phyloP scores from a whole-genome alignment of 495 filamentous ascomycete genomes.

The Hypoxylon fragiforme region DNA sequence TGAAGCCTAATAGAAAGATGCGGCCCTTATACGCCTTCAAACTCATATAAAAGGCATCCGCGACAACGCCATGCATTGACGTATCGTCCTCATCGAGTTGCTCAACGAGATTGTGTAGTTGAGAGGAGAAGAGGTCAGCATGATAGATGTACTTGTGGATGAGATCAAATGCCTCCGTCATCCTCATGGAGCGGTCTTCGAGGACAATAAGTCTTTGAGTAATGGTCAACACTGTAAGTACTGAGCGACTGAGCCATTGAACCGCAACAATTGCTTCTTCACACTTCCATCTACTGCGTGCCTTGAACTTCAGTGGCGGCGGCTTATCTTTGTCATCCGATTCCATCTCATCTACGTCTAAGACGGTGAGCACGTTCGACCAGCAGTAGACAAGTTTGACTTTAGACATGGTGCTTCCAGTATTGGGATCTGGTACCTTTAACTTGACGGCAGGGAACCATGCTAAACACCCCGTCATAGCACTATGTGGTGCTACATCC shows the following conservation, averaged over 20 bases:
- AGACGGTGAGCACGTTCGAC: conserved; percentile 91
- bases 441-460: conserved; percentile 97
- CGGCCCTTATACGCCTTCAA: conserved; percentile 94
- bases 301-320: conserved; percentile 74
- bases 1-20: conserved; percentile 86
- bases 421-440: conserved; percentile 67
- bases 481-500: conserved; percentile 83
- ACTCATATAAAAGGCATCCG: conserved; percentile 97
- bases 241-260: conserved; percentile 95
- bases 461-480: conserved; percentile 89
- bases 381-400: conserved; percentile 97
- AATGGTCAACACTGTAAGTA: conserved; percentile 87
- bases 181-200: conserved; percentile 82
- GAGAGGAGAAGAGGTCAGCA: conserved; percentile 79
- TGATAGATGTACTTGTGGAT: conserved; percentile 92
- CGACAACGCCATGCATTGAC: conserved; percentile 92
- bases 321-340: conserved; percentile 70
- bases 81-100: conserved; percentile 84
- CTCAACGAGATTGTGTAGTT: conserved; percentile 82
- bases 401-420: conserved; percentile 61
- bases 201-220: conserved; percentile 90
- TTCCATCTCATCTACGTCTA: conserved; percentile 79
- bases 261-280: conserved; percentile 96
- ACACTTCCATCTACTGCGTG: conserved; percentile 87
- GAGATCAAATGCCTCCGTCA: conserved; percentile 92